Conservation (phyloP, 176 grass and related monocot genomes). For the Cenchrus purpureus region DNA sequence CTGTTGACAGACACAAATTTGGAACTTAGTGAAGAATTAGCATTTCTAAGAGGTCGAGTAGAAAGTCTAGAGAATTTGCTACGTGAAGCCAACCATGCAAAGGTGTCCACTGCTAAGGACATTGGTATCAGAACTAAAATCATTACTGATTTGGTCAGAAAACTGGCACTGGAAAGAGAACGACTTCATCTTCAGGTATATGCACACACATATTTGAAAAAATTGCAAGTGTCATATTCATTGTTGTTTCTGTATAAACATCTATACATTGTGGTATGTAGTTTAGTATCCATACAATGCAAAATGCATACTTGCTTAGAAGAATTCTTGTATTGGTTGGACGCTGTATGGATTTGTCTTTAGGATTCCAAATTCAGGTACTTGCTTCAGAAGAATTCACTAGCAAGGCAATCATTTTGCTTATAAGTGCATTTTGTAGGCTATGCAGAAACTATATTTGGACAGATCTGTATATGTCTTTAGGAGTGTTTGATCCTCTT, state of each 20-base stretch:
- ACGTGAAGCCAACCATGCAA: conserved; percentile 69
- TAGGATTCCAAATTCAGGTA: conserved; percentile 7
- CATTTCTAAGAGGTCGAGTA: conserved; percentile 69
- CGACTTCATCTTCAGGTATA: conserved; percentile 77
- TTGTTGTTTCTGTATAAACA: conserved; percentile 25
- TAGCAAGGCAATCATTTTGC: not conserved
- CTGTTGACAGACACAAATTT: conserved; percentile 79
- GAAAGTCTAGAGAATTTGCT: conserved; percentile 68
- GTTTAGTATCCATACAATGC: conserved; percentile 1
- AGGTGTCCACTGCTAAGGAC: conserved; percentile 65
- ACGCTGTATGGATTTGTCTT: not conserved
- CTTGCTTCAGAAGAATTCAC: not conserved
- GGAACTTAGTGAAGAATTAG: conserved; percentile 82
- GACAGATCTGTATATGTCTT: not conserved
- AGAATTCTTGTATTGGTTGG: conserved; percentile 8
- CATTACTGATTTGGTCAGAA: conserved; percentile 75
- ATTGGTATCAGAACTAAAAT: conserved; percentile 80
- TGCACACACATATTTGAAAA: not conserved
- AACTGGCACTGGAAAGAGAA: conserved; percentile 90
- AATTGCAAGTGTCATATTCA: conserved; percentile 10
- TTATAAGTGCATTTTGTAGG: conserved; percentile 2
- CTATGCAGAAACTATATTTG: not conserved
- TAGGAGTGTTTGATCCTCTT: conserved; percentile 15
- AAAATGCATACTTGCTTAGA: conserved; percentile 12
- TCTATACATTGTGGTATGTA: not conserved